Conservation (phyloP, 305 asterid genomes). For the Coffea humblotiana region DNA sequence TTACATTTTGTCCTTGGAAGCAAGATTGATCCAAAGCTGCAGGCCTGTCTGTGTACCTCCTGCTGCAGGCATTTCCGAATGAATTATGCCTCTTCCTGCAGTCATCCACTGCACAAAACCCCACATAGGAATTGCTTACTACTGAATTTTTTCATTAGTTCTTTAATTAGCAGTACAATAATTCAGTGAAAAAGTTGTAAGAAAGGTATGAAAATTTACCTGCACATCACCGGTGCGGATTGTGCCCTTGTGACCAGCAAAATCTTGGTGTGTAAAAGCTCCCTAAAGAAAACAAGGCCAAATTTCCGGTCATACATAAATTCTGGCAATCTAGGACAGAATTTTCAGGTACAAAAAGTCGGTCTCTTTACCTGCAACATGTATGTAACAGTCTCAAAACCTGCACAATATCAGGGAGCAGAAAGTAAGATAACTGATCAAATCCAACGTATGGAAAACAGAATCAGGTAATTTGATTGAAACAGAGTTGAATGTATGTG, state of each 20-base stretch:
- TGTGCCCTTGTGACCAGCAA: constrained; percentile 86
- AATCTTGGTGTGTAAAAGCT: constrained; percentile 85
- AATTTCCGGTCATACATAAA: not conserved
- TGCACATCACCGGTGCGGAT: constrained; percentile 83
- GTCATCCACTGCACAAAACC: constrained; percentile 85
- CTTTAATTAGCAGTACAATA: not conserved
- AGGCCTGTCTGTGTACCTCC: constrained; percentile 69
- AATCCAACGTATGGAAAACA: not conserved
- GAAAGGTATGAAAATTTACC: constrained; percentile 37
- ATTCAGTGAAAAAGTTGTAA: not conserved
- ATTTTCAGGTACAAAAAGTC: not conserved
- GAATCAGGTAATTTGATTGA: not conserved
- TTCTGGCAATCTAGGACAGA: not conserved
- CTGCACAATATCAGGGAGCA: constrained; percentile 31
- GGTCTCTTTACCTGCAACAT: constrained; percentile 54
- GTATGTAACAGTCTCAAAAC: constrained; percentile 93
- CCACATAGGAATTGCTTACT: not conserved
- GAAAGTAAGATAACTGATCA: not conserved
- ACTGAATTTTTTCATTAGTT: not conserved
- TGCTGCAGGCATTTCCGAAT: constrained; percentile 96
- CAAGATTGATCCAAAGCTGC: constrained; percentile 89
- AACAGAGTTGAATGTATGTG: not conserved
- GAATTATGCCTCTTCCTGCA: constrained; percentile 93
- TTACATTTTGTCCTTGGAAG: constrained; percentile 87
- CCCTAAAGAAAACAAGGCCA: constrained; percentile 46